Percentiles rank a stretch among this genome's conserved stretches.
These are phyloP conservation scores for Tolypocladium amazonense DNA, from an alignment of 2,329 filamentous ascomycete genomes.

Conservation along the genomic window DNA sequence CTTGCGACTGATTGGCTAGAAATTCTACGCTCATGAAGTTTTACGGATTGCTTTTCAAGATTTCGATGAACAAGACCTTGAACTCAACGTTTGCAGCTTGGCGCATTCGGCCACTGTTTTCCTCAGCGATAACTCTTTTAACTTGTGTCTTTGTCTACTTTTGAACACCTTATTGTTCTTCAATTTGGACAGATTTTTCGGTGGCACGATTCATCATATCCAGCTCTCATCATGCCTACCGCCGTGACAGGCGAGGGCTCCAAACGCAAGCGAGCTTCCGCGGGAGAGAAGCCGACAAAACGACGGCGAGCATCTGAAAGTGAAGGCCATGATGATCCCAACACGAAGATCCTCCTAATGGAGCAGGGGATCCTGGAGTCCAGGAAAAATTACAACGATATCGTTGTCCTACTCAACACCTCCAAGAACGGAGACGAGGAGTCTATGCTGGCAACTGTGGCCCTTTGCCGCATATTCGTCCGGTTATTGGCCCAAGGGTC, in stretches of 20 bases:
- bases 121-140: neutral
- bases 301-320: conserved; percentile 34
- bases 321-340: conserved; percentile 38
- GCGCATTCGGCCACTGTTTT: neutral
- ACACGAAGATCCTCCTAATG: conserved; percentile 60
- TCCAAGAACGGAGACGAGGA: conserved; percentile 38
- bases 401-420: conserved; percentile 56
- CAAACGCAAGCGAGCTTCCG: conserved; percentile 42
- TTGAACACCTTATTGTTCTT: neutral
- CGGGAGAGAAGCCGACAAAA: conserved; percentile 36
- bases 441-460: conserved; percentile 60
- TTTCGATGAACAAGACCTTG: neutral
- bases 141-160: too few relatives aligned
- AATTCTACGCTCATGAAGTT: conserved; percentile 3
- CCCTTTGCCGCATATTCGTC: conserved; percentile 79
- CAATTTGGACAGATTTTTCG: neutral
- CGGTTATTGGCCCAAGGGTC: conserved; percentile 66
- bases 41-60: neutral
- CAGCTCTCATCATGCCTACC: conserved; percentile 15
- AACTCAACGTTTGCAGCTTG: neutral
- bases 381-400: conserved; percentile 86
- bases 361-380: conserved; percentile 78
- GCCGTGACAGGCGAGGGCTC: conserved; percentile 7
- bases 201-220: neutral
- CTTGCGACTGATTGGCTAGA: conserved; percentile 3